Evolutionary conservation across 768 basidiomycete species (phyloP).

Genomic region (Termitomyces sp.): DNA sequence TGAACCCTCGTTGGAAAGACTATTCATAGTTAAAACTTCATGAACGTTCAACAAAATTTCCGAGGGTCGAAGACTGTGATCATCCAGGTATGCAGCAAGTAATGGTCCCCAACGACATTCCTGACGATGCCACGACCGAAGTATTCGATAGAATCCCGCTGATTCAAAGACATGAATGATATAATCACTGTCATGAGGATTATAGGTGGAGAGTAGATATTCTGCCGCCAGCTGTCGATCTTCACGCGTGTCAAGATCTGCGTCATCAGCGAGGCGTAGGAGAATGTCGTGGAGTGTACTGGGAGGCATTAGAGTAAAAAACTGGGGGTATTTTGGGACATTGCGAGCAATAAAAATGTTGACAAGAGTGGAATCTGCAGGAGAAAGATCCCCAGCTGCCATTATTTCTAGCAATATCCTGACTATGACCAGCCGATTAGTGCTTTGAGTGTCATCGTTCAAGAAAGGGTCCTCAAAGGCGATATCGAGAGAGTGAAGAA

Average conservation of each 20-base stretch:
- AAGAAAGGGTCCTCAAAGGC: conserved; percentile 93
- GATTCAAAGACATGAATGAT: conserved; percentile 66
- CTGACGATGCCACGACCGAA: conserved; percentile 74
- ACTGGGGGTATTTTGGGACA: conserved; percentile 94
- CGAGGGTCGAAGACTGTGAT: conserved; percentile 52
- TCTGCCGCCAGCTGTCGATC: conserved; percentile 95
- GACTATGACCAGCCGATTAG: conserved; percentile 77
- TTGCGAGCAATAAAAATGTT: conserved; percentile 97
- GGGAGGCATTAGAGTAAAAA: conserved; percentile 55
- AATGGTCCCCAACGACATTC: conserved; percentile 75
- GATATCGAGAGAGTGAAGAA: conserved; percentile 89
- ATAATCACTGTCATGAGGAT: conserved; percentile 70
- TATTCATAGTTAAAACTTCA: conserved; percentile 49
- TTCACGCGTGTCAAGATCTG: conserved; percentile 75
- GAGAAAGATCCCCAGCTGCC: conserved; percentile 45
- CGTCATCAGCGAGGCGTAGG: conserved; percentile 69
- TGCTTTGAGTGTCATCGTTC: conserved; percentile 63
- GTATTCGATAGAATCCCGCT: conserved; percentile 89
- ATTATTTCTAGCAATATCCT: conserved; percentile 81
- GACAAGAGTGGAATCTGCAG: conserved; percentile 73
- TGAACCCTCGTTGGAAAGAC: conserved; percentile 39
- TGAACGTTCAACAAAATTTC: conserved; percentile 68
- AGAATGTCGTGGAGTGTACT: conserved; percentile 72
- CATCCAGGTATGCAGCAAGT: conserved; percentile 68
- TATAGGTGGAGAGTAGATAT: conserved; percentile 88